Percentiles rank a stretch among this genome's conserved stretches.
Conservation (phyloP, 805 yeast species). For the Jamesozyma hellenica region DNA sequence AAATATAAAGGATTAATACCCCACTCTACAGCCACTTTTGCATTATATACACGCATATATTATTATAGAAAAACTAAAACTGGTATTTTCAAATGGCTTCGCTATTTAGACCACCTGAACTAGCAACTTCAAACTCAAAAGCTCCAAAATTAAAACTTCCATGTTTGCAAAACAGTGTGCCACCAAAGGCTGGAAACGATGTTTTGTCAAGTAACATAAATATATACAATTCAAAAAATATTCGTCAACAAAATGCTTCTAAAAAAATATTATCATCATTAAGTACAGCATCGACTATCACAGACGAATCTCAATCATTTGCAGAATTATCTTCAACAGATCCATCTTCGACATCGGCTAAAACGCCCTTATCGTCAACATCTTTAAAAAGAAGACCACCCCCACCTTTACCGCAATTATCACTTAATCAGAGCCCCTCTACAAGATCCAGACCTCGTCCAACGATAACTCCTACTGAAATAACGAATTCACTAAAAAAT, state of each 20-base stretch:
- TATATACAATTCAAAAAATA: not conserved
- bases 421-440: not conserved
- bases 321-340: conserved; percentile 10
- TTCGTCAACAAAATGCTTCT: not conserved
- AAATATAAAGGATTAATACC: too few relatives aligned
- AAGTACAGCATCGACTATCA: not conserved
- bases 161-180: not conserved
- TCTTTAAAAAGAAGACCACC: conserved; percentile 5
- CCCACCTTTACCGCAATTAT: not conserved
- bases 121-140: conserved; percentile 29
- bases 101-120: conserved; percentile 34
- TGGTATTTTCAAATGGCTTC: conserved; percentile 28
- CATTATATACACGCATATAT: too few relatives aligned
- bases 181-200: not conserved
- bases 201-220: not conserved
- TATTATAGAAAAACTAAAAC: too few relatives aligned
- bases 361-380: conserved; percentile 27
- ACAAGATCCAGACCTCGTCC: conserved; percentile 4
- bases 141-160: conserved; percentile 40
- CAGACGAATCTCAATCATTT: not conserved
- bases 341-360: conserved; percentile 9
- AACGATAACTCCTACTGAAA: conserved; percentile 3
- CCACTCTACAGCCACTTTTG: too few relatives aligned
- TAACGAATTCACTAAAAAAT: conserved; percentile 4
- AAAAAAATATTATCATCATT: not conserved